These are phyloP conservation scores for Candida tallmaniae DNA, from an alignment of 805 yeast species.

Conservation along the genomic window DNA sequence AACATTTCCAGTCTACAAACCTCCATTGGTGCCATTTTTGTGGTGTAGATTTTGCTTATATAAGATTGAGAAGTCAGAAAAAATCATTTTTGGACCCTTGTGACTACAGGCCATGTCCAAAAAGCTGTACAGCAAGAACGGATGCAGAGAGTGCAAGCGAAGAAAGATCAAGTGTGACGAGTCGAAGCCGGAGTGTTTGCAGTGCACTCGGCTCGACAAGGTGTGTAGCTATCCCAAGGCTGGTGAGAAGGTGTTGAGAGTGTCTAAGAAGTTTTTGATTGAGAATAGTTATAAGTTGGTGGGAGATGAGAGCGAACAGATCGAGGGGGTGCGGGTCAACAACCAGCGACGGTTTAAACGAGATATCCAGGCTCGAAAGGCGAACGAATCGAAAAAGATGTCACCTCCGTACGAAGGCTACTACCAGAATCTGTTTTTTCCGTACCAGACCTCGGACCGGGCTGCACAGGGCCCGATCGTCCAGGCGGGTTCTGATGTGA, in stretches of 20 bases:
- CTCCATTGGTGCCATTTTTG: background rate
- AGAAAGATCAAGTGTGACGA: conserved; percentile 43
- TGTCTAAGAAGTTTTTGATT: conserved; percentile 15
- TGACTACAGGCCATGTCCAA: conserved; percentile 12
- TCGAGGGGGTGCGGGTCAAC: background rate
- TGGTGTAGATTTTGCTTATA: background rate
- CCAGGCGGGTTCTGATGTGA: no score
- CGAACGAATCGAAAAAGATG: no score
- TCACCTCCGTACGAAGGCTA: no score
- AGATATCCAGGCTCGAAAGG: background rate
- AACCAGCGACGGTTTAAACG: background rate
- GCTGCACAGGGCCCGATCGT: no score
- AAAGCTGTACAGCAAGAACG: conserved; percentile 29
- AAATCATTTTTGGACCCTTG: no score
- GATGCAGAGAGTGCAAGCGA: conserved; percentile 40
- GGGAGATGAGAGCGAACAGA: background rate
- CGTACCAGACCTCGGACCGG: no score
- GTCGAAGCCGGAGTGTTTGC: conserved; percentile 31
- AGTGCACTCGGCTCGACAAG: conserved; percentile 30
- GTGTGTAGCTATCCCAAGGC: conserved; percentile 32
- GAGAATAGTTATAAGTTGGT: conserved; percentile 2
- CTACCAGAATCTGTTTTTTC: no score
- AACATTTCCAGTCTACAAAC: background rate
- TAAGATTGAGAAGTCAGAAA: no score
- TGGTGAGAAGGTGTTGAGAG: conserved; percentile 34